Evolutionary conservation across 2,329 filamentous ascomycete species (phyloP), one percentile per base, ranked within the genome.

Genomic region (Thelonectria blattea): DNA sequence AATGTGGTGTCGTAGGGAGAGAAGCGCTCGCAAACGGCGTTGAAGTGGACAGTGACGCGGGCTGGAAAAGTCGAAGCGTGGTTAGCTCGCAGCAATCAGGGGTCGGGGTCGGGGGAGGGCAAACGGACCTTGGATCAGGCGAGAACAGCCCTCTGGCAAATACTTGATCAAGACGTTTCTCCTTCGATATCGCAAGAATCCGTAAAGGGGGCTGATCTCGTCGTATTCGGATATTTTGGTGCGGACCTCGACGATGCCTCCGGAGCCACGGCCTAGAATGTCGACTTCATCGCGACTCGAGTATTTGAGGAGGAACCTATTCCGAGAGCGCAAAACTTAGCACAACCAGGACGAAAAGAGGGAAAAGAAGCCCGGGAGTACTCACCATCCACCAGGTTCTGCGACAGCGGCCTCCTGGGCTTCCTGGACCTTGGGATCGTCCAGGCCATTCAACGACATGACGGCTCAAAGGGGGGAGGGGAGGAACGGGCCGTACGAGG

Each of bases 391-490:
- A 81, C 93, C 93, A 60, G 92, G 87, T 78, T 98, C 95, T 61
- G 86, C 85, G 70, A 89, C 82, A 58, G 92, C 91, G 70, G 86
- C 82, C 74, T 93, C 90, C 79, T 96, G 89, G 72, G 93, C 93
- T 80, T 96, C 92, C 78, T 88, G 86, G 79, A 99, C 85, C 74
- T 87, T 85, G 69, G 85, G 81, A 80, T 88, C 85, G 81, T 97
- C 93, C 79, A 98, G 84, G 67, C 95, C 95, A 88, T 97, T 97
- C 78, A 98, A 84, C 83, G 94, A 97, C 94, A 98, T 98, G 63
- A 57, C 68, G 76, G 75, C 60, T 69, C 60, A 42, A 39, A 12
- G 18, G 17, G 39, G 30, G 27, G 30, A 30, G 18, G 18, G 43
- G 34, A 52, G 51, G 45, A 41, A 50, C 39, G 34, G 48, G 58